Evolutionary conservation across 2,329 filamentous ascomycete species (phyloP).

Genomic region (Verticillium zaregamsianum): DNA sequence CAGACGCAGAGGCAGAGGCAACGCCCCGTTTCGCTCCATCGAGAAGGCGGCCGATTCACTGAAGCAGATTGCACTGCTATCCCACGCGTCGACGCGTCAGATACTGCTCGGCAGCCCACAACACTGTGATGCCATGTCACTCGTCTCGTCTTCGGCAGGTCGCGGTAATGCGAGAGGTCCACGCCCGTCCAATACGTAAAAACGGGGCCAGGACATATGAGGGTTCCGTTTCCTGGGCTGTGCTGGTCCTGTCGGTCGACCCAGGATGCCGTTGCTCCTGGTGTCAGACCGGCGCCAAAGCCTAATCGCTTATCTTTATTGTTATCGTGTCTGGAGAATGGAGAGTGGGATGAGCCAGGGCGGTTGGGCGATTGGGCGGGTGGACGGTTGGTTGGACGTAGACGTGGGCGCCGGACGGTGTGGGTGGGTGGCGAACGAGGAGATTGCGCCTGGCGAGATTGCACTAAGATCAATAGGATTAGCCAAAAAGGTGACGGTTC

Average conservation of each 20-base stretch:
- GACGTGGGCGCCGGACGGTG: not conserved
- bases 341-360: not conserved
- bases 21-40: not conserved
- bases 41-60: not conserved
- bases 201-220: not conserved
- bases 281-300: not conserved
- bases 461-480: not conserved
- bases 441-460: not conserved
- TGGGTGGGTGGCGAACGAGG: not conserved
- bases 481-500: not conserved
- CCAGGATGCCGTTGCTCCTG: not conserved
- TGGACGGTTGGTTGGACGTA: not conserved
- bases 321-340: not conserved
- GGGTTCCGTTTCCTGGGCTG: not conserved
- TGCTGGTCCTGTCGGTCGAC: not conserved
- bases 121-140: not conserved
- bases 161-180: not conserved
- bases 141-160: not conserved
- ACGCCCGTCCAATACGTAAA: too few species aligned
- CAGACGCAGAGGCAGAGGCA: not conserved
- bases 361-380: not conserved
- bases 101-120: not conserved
- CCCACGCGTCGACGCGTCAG: not conserved
- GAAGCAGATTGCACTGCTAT: not conserved
- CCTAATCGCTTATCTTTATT: not conserved